Base-by-base conservation (phyloP, 306 rosid species). In the Vachellia pachyceras region DNA sequence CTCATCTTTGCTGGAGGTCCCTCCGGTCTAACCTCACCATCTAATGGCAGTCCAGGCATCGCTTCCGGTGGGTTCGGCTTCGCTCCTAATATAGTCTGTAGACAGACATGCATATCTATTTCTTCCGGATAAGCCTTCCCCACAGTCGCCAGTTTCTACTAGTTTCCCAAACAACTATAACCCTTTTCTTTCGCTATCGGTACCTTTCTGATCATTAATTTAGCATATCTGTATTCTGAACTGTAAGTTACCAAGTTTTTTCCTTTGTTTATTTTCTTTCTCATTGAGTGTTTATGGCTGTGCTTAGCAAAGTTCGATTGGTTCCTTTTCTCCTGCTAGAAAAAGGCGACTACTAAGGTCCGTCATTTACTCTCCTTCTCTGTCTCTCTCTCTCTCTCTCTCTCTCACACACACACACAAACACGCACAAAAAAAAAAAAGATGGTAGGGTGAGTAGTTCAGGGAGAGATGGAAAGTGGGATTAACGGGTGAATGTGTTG, bases 301-400 rank as follows among this genome's bases (percentile, higher is more conserved):
- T 73, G 36, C 37, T 63, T 23, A 70, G 75, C 40, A 23, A 44
- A 23, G 44, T 23, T 46, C 46, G 33, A 22, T 79, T 12, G 40
- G 41, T 57, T 4, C 46, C 23, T 35, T 66, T 3, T 5, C 41
- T 49, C 37, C 64, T 80, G 42, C 23, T 93, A 95, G 99, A 95
- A 95, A 88, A 95, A 91, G 99, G 98, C 98, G 52, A 95, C 98
- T 57, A 87, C 90, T 88, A 98, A 95, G 95, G 98, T 92, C 72
- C 44, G 89, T 82, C 29, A 23, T 22, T 45, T 6, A 70, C 75
- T 14, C 33, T 29, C 33, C 33, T n/a, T n/a, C n/a, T n/a, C n/a
- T n/a, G n/a, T n/a, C 49, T 1, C 49, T 9, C 33, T 2, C 33
- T 29, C 33, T 2, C 33, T 29, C 33, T 2, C 33, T 29, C 64